Base-by-base conservation (phyloP, 495 filamentous ascomycete species). In the Lasiosphaeria hispida region DNA sequence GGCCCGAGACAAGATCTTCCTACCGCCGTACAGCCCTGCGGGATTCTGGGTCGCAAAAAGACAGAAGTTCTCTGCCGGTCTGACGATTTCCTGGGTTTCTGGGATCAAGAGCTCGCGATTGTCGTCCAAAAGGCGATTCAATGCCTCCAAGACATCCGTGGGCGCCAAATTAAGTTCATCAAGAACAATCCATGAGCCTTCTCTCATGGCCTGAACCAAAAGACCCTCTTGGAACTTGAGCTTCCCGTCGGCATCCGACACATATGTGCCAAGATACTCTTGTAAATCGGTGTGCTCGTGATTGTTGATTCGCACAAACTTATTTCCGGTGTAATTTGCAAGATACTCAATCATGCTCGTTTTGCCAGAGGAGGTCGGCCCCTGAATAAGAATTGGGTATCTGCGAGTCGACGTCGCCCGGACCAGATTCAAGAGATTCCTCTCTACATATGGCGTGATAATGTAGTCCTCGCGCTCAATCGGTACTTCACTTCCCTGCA, bases 21-120 rank as follows among this genome's bases (percentile, higher is more conserved):
- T 80, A 17, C 95, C 95, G 57, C 95, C 95, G 67, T 99, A 99
- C 5, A 97, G 74, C 18, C 95, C 95, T 14, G 95, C 88, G 2
- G 95, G 95, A 62, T 99, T 99, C 64, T 99, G 95, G 0, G 95
- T 99, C n/a, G 95, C 95, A 63, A 97, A 99, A 0, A 99, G 80
- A 86, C 97, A 96, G 74, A 99, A 99, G 67, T 95, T 91, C 36
- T 87, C 83, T 56, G 97, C 91, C 0, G 95, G 95, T 36, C 87
- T 85, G 30, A 99, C 87, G 14, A 91, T 79, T 64, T 97, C 91
- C 69, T 99, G 95, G 0, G 95, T 97, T 65, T 99, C 95, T 0
- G 95, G 94, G 44, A 99, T 94, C 45, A 97, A 82, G 1, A 99
- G 85, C 69, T 99, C 95, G n/a, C 94, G 81, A 62, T 99, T 99